Evolutionary conservation across 768 basidiomycete genomes (phyloP).

Genomic region (Mycena metata): DNA sequence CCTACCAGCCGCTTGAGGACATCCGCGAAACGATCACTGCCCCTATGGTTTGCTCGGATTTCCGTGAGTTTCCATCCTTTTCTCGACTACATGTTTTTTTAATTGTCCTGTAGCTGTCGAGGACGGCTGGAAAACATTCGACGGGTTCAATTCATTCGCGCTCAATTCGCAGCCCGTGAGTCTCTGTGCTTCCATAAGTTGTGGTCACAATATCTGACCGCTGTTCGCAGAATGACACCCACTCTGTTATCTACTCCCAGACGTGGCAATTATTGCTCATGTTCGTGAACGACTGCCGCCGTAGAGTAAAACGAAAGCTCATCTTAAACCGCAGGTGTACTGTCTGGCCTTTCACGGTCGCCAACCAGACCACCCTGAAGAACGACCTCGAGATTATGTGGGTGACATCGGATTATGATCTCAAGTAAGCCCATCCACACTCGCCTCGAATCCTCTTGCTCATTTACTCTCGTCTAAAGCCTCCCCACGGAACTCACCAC

Average conservation of each 20-base stretch:
- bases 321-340: background rate
- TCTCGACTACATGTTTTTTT: background rate
- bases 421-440: constrained; percentile 19
- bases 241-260: constrained; percentile 7
- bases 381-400: constrained; percentile 13
- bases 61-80: constrained; percentile 1
- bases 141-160: constrained; percentile 5
- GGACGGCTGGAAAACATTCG: background rate
- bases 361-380: background rate
- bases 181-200: background rate
- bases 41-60: constrained; percentile 29
- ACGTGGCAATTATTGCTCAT: constrained; percentile 18
- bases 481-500: constrained; percentile 29
- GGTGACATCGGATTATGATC: constrained; percentile 34
- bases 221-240: background rate
- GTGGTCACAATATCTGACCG: no score
- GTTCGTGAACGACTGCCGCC: no score
- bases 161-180: constrained; percentile 17
- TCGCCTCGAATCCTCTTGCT: background rate
- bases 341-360: constrained; percentile 17
- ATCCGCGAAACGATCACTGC: constrained; percentile 13
- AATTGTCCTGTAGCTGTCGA: background rate
- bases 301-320: no score
- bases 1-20: constrained; percentile 5
- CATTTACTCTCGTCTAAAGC: background rate